Conservation (phyloP, 164 flowering plant genomes). For the Vitis amurensis region DNA sequence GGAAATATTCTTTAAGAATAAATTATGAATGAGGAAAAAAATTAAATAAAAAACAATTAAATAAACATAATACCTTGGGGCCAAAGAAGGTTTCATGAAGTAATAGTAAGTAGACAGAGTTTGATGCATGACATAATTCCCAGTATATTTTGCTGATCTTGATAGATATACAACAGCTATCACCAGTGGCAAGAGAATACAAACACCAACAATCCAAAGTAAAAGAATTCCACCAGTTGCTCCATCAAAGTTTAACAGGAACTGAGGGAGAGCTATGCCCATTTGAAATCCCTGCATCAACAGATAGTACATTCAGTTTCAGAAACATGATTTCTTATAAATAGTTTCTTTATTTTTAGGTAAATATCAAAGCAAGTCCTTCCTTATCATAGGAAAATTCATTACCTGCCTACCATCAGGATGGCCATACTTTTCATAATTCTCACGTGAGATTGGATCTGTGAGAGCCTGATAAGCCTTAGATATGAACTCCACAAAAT, state of each 20-base stretch:
- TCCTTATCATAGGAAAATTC: not conserved
- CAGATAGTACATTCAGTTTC: not conserved
- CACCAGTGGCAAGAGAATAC: constrained; percentile 90
- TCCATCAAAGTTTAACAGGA: constrained; percentile 87
- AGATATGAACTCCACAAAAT: constrained; percentile 88
- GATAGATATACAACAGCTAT: constrained; percentile 88
- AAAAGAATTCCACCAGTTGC: constrained; percentile 90
- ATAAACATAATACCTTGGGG: constrained; percentile 70
- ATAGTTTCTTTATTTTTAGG: not conserved
- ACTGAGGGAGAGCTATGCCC: constrained; percentile 97
- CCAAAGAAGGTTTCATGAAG: constrained; percentile 93
- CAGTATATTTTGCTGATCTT: constrained; percentile 84
- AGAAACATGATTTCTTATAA: not conserved
- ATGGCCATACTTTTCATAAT: constrained; percentile 97
- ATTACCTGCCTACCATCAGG: constrained; percentile 98
- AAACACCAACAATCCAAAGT: constrained; percentile 87
- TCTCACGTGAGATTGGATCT: constrained; percentile 93
- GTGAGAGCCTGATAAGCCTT: constrained; percentile 98
- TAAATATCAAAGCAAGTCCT: not conserved
- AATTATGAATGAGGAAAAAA: not conserved
- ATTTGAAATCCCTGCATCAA: constrained; percentile 86
- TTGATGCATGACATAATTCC: constrained; percentile 95
- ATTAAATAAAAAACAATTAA: not conserved
- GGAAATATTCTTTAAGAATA: not conserved
- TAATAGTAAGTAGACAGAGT: constrained; percentile 73